Conservation (phyloP, 164 flowering plant genomes). For the Nelumbo lutea region DNA sequence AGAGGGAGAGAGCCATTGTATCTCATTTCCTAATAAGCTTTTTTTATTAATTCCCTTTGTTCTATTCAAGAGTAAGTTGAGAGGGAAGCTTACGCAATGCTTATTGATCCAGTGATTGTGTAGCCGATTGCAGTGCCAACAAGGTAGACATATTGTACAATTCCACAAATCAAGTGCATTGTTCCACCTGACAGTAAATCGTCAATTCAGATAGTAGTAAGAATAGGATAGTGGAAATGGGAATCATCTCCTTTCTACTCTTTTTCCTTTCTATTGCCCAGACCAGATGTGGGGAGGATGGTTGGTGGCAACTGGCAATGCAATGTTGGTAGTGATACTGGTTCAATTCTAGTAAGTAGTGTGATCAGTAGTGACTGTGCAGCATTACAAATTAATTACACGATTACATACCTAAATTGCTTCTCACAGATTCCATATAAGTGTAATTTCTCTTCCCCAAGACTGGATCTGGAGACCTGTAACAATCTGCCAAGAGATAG, state of each 20-base stretch:
- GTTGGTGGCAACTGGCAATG: no score
- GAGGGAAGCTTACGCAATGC: slow-evolving; percentile 43
- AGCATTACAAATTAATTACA: no score
- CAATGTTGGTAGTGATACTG: no score
- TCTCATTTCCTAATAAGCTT: no score
- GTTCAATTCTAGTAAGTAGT: not conserved
- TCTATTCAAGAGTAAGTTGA: not conserved
- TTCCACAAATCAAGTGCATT: slow-evolving; percentile 28
- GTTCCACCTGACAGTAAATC: slow-evolving; percentile 25
- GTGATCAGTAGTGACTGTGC: not conserved
- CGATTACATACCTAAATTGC: slow-evolving; percentile 31
- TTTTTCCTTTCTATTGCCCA: no score
- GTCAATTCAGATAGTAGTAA: not conserved
- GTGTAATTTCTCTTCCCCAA: slow-evolving; percentile 45
- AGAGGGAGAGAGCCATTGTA: no score
- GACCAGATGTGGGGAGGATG: not conserved
- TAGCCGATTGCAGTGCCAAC: slow-evolving; percentile 35
- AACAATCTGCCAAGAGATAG: slow-evolving; percentile 48
- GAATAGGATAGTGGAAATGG: no score
- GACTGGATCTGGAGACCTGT: slow-evolving; percentile 36
- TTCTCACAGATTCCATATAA: slow-evolving; percentile 42
- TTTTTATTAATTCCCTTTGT: no score
- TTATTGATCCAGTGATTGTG: slow-evolving; percentile 45
- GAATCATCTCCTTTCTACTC: no score
- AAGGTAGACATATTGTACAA: slow-evolving; percentile 30